Percentiles rank a stretch among this genome's conserved stretches.
These are phyloP conservation scores for Zychaea mexicana DNA, from an alignment of 371 early-diverging fungal species.

Conservation along the genomic window DNA sequence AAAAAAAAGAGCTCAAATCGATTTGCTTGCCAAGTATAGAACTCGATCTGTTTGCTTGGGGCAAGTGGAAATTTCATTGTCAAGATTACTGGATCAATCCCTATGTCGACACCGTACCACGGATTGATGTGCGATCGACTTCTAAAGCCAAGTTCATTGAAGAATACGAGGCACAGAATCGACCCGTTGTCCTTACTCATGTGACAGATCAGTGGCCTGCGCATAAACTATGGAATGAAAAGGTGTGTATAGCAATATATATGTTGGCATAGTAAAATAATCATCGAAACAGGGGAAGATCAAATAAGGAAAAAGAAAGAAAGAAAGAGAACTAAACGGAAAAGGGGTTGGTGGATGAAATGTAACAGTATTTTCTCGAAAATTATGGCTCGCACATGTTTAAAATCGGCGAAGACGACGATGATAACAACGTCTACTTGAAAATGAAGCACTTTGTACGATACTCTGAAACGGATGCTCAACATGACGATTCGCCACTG, in stretches of 20 bases:
- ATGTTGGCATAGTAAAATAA: not conserved
- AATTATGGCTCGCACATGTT: slow-evolving; percentile 67
- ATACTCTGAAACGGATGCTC: slow-evolving; percentile 59
- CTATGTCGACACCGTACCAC: slow-evolving; percentile 41
- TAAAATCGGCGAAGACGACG: slow-evolving; percentile 83
- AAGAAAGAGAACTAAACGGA: not conserved
- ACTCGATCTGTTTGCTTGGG: slow-evolving; percentile 60
- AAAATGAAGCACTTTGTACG: slow-evolving; percentile 73
- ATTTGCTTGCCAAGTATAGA: slow-evolving; percentile 22
- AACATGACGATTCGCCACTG: slow-evolving; percentile 76
- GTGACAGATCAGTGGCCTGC: slow-evolving; percentile 67
- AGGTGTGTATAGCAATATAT: slow-evolving; percentile 34
- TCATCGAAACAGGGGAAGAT: not conserved
- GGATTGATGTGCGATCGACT: slow-evolving; percentile 51
- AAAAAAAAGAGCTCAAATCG: no score
- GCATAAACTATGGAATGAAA: slow-evolving; percentile 58
- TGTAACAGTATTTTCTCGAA: slow-evolving; percentile 46
- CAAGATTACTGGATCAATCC: slow-evolving; percentile 56
- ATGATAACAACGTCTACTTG: slow-evolving; percentile 72
- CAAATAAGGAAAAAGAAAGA: not conserved
- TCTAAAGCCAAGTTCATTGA: slow-evolving; percentile 63
- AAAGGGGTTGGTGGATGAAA: not conserved
- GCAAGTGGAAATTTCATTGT: slow-evolving; percentile 50
- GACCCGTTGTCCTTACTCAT: slow-evolving; percentile 70
- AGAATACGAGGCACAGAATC: slow-evolving; percentile 53